Percentiles rank a stretch among this genome's conserved stretches.
Conservation (phyloP, 2,329 filamentous ascomycete genomes). For the Colletotrichum camelliae region DNA sequence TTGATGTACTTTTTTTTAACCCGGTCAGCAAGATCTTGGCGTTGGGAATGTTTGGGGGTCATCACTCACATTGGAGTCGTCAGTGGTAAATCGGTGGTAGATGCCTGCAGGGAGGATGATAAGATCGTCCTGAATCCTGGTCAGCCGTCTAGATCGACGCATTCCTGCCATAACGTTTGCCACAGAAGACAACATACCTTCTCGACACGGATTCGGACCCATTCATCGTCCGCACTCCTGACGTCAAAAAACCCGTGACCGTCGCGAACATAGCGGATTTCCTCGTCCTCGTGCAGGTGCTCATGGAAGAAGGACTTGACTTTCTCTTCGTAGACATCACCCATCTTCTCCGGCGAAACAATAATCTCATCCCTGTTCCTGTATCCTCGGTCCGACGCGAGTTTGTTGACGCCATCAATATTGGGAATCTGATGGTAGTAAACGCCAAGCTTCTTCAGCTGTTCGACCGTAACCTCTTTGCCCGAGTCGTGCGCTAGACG, state of each 20-base stretch:
- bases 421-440: slow-evolving; percentile 74
- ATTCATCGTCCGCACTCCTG: slow-evolving; percentile 79
- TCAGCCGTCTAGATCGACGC: not conserved
- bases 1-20: slow-evolving; percentile 76
- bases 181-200: slow-evolving; percentile 55
- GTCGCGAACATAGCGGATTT: slow-evolving; percentile 92
- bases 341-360: slow-evolving; percentile 86
- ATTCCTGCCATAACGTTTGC: not conserved
- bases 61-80: slow-evolving; percentile 81
- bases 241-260: slow-evolving; percentile 95
- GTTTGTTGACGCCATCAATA: slow-evolving; percentile 70
- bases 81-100: slow-evolving; percentile 96
- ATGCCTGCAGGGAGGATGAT: slow-evolving; percentile 95
- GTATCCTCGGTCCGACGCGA: slow-evolving; percentile 81
- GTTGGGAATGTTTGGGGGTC: not conserved
- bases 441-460: slow-evolving; percentile 79
- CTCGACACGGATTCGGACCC: slow-evolving; percentile 85
- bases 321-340: slow-evolving; percentile 87
- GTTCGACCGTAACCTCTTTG: slow-evolving; percentile 65
- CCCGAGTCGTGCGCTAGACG: slow-evolving; percentile 89
- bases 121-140: slow-evolving; percentile 67
- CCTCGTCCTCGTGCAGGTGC: slow-evolving; percentile 97
- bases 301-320: slow-evolving; percentile 94
- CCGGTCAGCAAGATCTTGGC: not conserved
- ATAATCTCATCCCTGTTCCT: slow-evolving; percentile 94